Percentiles rank a stretch among this genome's conserved stretches.
These are phyloP conservation scores for Orbilia ellipsospora DNA, from an alignment of 2,329 filamentous ascomycete species.

Conservation along the genomic window DNA sequence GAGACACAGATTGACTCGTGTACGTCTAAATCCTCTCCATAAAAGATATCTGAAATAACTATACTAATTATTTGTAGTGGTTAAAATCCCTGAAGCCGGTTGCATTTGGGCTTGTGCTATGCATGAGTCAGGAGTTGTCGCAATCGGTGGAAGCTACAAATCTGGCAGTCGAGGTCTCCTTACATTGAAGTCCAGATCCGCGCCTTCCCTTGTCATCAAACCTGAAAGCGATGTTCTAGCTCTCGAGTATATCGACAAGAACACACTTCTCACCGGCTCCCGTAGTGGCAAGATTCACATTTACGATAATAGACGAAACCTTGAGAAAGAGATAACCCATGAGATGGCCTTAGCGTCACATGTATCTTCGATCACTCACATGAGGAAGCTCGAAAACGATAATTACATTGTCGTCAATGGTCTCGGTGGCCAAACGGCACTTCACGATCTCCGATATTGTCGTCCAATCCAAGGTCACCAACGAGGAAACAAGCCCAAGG, in stretches of 20 bases:
- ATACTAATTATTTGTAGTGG: slow-evolving; percentile 18
- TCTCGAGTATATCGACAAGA: slow-evolving; percentile 46
- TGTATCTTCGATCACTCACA: slow-evolving; percentile 43
- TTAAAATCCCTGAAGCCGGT: slow-evolving; percentile 38
- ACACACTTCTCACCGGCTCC: slow-evolving; percentile 43
- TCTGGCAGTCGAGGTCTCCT: slow-evolving; percentile 40
- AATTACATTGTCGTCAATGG: slow-evolving; percentile 47
- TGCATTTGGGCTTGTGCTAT: slow-evolving; percentile 46
- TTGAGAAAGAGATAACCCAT: slow-evolving; percentile 49
- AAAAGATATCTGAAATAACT: background rate
- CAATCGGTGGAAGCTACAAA: slow-evolving; percentile 48
- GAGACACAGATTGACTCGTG: slow-evolving; percentile 38
- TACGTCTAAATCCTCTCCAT: background rate
- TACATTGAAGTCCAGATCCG: slow-evolving; percentile 27
- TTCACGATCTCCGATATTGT: slow-evolving; percentile 49
- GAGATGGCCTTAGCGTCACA: slow-evolving; percentile 43
- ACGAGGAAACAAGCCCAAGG: slow-evolving; percentile 40
- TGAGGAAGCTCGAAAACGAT: slow-evolving; percentile 44
- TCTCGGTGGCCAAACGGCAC: slow-evolving; percentile 39
- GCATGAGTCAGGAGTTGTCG: slow-evolving; percentile 26
- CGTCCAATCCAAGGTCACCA: slow-evolving; percentile 44
- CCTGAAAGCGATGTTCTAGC: slow-evolving; percentile 48
- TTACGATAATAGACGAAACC: slow-evolving; percentile 51
- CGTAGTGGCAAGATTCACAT: slow-evolving; percentile 51
- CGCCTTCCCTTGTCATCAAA: slow-evolving; percentile 26